Conservation (phyloP, 2,329 filamentous ascomycete genomes). For the Seiridium unicorne region DNA sequence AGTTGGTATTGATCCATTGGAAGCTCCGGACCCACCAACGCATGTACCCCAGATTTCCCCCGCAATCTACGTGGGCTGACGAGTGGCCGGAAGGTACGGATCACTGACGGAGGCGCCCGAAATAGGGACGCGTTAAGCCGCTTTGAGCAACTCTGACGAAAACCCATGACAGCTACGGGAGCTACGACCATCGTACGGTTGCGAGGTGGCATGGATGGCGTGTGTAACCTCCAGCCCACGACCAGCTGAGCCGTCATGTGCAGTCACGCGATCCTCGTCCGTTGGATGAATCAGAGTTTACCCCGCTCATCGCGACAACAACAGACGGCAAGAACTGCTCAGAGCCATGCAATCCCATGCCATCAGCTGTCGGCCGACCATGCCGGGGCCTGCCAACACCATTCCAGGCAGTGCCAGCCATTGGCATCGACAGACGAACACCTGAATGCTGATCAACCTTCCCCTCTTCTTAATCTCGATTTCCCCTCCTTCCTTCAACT, state of each 20-base stretch:
- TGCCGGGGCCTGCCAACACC: background rate
- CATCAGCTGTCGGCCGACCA: background rate
- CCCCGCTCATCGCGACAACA: conserved; percentile 6
- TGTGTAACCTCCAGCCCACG: background rate
- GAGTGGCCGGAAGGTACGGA: background rate
- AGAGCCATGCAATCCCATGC: background rate
- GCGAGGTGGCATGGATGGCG: background rate
- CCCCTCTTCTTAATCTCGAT: conserved; percentile 15
- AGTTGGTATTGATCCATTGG: background rate
- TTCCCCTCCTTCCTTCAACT: conserved; percentile 18
- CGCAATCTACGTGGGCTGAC: background rate
- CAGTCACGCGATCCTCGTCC: conserved; percentile 10
- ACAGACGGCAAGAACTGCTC: background rate
- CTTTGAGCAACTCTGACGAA: conserved; percentile 1
- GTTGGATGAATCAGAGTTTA: background rate
- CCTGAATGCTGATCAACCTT: conserved; percentile 4
- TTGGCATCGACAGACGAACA: background rate
- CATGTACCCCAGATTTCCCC: conserved; percentile 7
- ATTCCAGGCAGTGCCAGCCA: background rate
- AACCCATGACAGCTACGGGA: background rate
- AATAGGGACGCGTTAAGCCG: background rate
- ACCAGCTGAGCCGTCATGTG: background rate
- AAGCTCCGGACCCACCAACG: background rate
- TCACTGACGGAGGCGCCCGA: background rate
- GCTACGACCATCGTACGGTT: conserved; percentile 1